Conservation (phyloP, 768 basidiomycete species). For the Rhodotorula babjevae region DNA sequence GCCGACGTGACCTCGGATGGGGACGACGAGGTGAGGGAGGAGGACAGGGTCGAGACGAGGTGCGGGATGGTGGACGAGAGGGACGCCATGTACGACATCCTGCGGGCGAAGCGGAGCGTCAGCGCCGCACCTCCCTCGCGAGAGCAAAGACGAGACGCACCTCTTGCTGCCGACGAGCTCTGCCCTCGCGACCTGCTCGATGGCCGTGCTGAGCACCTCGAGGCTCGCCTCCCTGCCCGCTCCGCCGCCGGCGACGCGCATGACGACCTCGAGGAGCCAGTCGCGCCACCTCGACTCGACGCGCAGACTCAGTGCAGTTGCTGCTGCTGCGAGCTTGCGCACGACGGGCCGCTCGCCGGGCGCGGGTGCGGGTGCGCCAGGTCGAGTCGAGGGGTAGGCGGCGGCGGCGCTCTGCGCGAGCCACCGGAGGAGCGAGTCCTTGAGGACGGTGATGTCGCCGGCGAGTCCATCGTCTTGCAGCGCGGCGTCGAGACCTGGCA, state of each 20-base stretch:
- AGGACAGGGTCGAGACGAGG: slow-evolving; percentile 34
- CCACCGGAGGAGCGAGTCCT: slow-evolving; percentile 23
- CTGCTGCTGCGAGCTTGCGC: slow-evolving; percentile 14
- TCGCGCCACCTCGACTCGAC: slow-evolving; percentile 18
- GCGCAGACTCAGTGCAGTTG: slow-evolving; percentile 9
- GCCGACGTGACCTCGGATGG: slow-evolving; percentile 32
- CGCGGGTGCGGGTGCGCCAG: too few species aligned
- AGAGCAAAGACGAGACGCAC: slow-evolving; percentile 11
- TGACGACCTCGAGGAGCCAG: slow-evolving; percentile 32
- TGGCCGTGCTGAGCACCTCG: slow-evolving; percentile 36
- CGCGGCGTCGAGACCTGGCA: not conserved
- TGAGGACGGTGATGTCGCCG: not conserved
- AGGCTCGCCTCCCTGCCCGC: slow-evolving; percentile 30
- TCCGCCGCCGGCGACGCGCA: slow-evolving; percentile 14
- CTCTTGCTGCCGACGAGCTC: slow-evolving; percentile 39
- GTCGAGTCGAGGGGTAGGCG: not conserved
- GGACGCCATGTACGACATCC: slow-evolving; percentile 37
- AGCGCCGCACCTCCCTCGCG: too few species aligned
- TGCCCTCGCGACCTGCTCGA: slow-evolving; percentile 40
- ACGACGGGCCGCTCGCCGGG: slow-evolving; percentile 26
- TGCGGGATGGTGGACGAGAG: slow-evolving; percentile 35
- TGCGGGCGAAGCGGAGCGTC: not conserved
- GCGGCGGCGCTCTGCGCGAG: slow-evolving; percentile 8
- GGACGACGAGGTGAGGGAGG: slow-evolving; percentile 11
- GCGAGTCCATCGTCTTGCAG: not conserved